phyloP scores from a whole-genome alignment of 352 stramenopile species.

The Phytophthora crassamura region DNA sequence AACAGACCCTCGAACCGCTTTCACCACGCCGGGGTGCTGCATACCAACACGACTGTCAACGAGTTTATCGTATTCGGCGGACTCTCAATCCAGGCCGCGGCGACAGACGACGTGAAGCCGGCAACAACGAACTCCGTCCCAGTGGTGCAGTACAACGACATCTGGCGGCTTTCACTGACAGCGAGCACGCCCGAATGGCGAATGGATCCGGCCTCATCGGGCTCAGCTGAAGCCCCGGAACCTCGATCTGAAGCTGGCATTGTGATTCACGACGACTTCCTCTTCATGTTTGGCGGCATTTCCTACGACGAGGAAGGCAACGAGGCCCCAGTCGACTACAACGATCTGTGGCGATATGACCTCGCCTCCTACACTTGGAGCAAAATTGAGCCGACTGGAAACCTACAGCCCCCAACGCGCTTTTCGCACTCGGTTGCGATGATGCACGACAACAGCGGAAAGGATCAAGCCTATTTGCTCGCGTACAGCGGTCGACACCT shows the following conservation, averaged over 20 bases:
- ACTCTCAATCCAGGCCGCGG: slow-evolving; percentile 41
- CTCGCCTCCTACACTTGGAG: slow-evolving; percentile 50
- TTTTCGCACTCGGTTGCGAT: slow-evolving; percentile 70
- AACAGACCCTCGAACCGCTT: slow-evolving; percentile 47
- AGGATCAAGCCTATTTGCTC: slow-evolving; percentile 46
- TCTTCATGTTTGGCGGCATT: slow-evolving; percentile 79
- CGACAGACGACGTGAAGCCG: not conserved
- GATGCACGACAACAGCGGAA: slow-evolving; percentile 35
- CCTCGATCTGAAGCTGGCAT: slow-evolving; percentile 58
- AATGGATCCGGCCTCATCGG: slow-evolving; percentile 34
- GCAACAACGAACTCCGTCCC: slow-evolving; percentile 21
- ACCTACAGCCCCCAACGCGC: slow-evolving; percentile 40
- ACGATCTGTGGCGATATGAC: slow-evolving; percentile 74
- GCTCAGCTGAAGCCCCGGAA: slow-evolving; percentile 27
- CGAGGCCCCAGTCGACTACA: slow-evolving; percentile 49
- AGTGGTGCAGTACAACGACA: slow-evolving; percentile 59
- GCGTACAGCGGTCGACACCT: slow-evolving; percentile 69
- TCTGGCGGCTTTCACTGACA: slow-evolving; percentile 54
- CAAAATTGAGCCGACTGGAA: slow-evolving; percentile 35
- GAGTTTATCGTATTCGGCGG: slow-evolving; percentile 67
- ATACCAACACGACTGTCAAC: slow-evolving; percentile 46
- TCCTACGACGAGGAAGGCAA: slow-evolving; percentile 58
- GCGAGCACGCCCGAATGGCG: slow-evolving; percentile 39
- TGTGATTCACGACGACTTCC: slow-evolving; percentile 52
- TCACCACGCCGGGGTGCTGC: slow-evolving; percentile 48